Evolutionary conservation across 108 stramenopile genomes (phyloP).

Genomic region (Stephanodiscus minutulus): DNA sequence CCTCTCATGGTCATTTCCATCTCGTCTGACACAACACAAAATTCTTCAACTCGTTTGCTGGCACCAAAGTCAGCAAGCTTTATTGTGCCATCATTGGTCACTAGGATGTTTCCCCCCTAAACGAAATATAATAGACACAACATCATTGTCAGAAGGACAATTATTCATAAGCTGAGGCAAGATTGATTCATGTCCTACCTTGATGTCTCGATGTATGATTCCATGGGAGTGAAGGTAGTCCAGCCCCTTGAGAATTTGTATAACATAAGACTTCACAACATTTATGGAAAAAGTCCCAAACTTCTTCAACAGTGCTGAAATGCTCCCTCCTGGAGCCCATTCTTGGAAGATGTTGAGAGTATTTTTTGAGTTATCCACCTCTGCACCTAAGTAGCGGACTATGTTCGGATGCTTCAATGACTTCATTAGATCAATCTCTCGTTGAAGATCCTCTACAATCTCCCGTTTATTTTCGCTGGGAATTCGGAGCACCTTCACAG

Average conservation of each 20-base stretch:
- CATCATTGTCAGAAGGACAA: neutral
- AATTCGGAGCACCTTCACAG: slow-evolving; percentile 33
- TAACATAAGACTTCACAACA: slow-evolving; percentile 80
- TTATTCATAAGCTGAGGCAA: neutral
- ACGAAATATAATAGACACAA: slow-evolving; percentile 4
- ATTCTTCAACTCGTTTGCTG: slow-evolving; percentile 63
- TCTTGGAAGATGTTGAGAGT: slow-evolving; percentile 95
- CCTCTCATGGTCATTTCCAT: slow-evolving; percentile 86
- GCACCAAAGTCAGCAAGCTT: slow-evolving; percentile 96
- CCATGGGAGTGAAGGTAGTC: slow-evolving; percentile 86
- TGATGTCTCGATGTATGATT: slow-evolving; percentile 95
- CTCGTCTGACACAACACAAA: slow-evolving; percentile 48
- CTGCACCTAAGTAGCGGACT: slow-evolving; percentile 92
- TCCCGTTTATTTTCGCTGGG: slow-evolving; percentile 44
- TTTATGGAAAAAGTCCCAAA: slow-evolving; percentile 87
- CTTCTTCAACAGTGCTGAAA: slow-evolving; percentile 74
- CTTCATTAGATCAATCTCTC: slow-evolving; percentile 90
- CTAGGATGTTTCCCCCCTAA: slow-evolving; percentile 94
- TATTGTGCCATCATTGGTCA: slow-evolving; percentile 88
- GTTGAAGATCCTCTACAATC: slow-evolving; percentile 63
- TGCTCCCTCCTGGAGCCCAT: slow-evolving; percentile 95
- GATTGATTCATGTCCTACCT: slow-evolving; percentile 27
- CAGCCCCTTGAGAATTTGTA: slow-evolving; percentile 91
- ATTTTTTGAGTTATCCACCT: slow-evolving; percentile 67
- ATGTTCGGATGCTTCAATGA: slow-evolving; percentile 90